Conservation (phyloP, 768 basidiomycete genomes). For the Termitomyces titanicus region DNA sequence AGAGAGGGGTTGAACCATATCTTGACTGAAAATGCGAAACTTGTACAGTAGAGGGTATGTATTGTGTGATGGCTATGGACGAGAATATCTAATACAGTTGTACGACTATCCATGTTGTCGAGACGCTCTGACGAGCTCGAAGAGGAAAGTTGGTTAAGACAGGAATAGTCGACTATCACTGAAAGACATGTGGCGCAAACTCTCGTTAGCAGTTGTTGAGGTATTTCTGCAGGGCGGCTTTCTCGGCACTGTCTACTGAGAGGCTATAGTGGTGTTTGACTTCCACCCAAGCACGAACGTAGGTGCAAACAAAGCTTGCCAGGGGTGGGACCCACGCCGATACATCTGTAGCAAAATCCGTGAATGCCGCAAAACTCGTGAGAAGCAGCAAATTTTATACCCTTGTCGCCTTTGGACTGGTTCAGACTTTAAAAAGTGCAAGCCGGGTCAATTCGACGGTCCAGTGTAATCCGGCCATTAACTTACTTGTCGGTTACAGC, state of each 20-base stretch:
- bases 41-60: constrained; percentile 12
- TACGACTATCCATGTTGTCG: neutral
- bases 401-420: constrained; percentile 46
- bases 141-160: neutral
- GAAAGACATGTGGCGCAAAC: neutral
- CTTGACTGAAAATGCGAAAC: constrained; percentile 38
- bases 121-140: neutral
- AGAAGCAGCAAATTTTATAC: constrained; percentile 14
- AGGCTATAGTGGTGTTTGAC: constrained; percentile 49
- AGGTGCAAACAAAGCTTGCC: constrained; percentile 46
- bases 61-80: neutral
- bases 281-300: constrained; percentile 49
- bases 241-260: constrained; percentile 48
- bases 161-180: neutral
- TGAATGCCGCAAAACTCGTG: no score
- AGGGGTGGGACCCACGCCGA: constrained; percentile 50
- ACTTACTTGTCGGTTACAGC: constrained; percentile 41
- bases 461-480: neutral
- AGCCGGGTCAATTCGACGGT: neutral
- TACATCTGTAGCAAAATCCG: constrained; percentile 29
- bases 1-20: constrained; percentile 63
- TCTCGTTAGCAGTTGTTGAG: constrained; percentile 18
- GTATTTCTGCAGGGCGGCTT: constrained; percentile 40
- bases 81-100: neutral
- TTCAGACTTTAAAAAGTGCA: constrained; percentile 30